Conservation (phyloP, 2,329 filamentous ascomycete species). For the Ophiostoma sp. region DNA sequence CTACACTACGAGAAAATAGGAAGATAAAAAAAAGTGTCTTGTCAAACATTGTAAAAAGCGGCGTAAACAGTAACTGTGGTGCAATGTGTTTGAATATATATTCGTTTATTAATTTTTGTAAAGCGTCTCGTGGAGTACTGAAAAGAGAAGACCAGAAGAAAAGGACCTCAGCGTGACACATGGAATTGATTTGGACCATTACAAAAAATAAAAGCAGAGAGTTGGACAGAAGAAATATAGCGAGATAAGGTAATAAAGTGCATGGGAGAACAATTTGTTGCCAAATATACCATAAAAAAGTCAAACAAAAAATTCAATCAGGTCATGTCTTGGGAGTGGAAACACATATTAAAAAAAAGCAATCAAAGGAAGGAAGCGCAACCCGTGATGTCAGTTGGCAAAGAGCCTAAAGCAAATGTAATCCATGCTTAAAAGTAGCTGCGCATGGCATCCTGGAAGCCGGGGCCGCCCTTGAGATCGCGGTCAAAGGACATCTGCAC, state of each 20-base stretch:
- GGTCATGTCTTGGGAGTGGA: too few relatives aligned
- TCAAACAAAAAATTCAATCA: neutral
- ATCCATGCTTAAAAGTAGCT: conserved; percentile 61
- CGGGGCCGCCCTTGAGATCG: conserved; percentile 77
- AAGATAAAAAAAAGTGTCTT: neutral
- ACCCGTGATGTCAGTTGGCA: too few relatives aligned
- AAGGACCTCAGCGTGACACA: too few relatives aligned
- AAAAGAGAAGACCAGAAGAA: too few relatives aligned
- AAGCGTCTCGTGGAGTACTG: too few relatives aligned
- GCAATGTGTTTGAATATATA: too few relatives aligned
- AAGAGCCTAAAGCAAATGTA: too few relatives aligned
- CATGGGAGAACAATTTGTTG: neutral
- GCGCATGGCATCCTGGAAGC: conserved; percentile 81
- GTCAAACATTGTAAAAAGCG: neutral
- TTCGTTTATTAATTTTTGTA: too few relatives aligned
- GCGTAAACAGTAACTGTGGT: too few relatives aligned
- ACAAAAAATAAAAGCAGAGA: too few relatives aligned
- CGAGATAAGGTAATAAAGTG: neutral
- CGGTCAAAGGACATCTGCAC: conserved; percentile 80
- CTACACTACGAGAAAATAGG: neutral
- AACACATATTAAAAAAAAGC: too few relatives aligned
- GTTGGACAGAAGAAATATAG: neutral
- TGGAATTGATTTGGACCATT: too few relatives aligned
- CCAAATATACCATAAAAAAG: neutral
- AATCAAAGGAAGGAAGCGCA: neutral